Percentiles rank a stretch among this genome's conserved stretches.
phyloP scores from a whole-genome alignment of 2,329 filamentous ascomycete genomes.

The Emmonsiellopsis sp. region DNA sequence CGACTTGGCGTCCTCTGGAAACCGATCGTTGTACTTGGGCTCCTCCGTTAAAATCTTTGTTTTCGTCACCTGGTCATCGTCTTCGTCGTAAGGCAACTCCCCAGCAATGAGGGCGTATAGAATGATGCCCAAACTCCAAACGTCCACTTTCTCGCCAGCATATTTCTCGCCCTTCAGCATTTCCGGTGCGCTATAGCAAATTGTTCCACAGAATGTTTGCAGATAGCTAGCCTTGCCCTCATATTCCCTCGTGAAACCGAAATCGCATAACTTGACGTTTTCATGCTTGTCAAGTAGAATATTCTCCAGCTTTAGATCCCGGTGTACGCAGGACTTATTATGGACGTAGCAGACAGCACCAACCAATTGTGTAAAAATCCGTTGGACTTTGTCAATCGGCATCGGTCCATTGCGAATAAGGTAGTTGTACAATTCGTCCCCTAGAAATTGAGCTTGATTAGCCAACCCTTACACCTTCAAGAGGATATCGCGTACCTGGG shows the following conservation, averaged over 20 bases:
- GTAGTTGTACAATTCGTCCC: slow-evolving; percentile 96
- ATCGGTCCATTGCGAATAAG: slow-evolving; percentile 79
- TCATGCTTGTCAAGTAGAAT: slow-evolving; percentile 93
- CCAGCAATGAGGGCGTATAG: slow-evolving; percentile 74
- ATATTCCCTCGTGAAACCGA: slow-evolving; percentile 96
- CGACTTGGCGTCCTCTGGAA: slow-evolving; percentile 67
- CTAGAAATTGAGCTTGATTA: slow-evolving; percentile 34
- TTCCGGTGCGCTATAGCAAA: slow-evolving; percentile 95
- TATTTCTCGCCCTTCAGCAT: slow-evolving; percentile 99
- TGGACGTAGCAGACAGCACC: slow-evolving; percentile 94
- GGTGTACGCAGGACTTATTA: slow-evolving; percentile 88
- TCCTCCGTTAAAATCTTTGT: slow-evolving; percentile 76
- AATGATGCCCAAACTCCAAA: slow-evolving; percentile 95
- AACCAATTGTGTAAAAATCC: slow-evolving; percentile 90
- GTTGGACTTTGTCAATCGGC: slow-evolving; percentile 77
- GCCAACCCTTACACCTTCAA: slow-evolving; percentile 8
- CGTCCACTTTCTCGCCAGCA: slow-evolving; percentile 93
- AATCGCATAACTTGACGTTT: slow-evolving; percentile 95
- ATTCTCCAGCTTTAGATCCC: slow-evolving; percentile 92
- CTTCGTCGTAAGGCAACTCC: slow-evolving; percentile 87
- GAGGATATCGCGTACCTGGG: slow-evolving; percentile 50
- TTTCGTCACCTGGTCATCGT: slow-evolving; percentile 82
- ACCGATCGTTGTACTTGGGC: slow-evolving; percentile 70
- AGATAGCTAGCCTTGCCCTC: slow-evolving; percentile 89
- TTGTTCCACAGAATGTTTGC: slow-evolving; percentile 94